phyloP scores from a whole-genome alignment of 2,329 filamentous ascomycete species.

The Leptographium wingfieldii region DNA sequence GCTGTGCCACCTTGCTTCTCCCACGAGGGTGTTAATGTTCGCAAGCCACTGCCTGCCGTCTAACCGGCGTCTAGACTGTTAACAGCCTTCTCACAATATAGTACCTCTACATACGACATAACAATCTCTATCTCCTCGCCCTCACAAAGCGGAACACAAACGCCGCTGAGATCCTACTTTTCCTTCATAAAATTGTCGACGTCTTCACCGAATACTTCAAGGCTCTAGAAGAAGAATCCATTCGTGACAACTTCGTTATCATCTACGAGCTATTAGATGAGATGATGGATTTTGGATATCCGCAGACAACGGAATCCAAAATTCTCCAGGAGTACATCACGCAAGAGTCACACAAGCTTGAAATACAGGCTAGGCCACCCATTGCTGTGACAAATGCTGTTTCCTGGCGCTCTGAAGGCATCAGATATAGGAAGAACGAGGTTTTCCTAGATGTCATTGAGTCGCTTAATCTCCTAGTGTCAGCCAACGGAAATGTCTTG shows the following conservation, averaged over 20 bases:
- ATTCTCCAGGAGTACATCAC: constrained; percentile 99
- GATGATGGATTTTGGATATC: constrained; percentile 99
- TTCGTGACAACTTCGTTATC: constrained; percentile 97
- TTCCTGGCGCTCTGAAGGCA: constrained; percentile 94
- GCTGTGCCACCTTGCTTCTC: constrained; percentile 97
- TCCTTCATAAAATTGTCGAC: constrained; percentile 95
- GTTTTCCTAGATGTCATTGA: constrained; percentile 97
- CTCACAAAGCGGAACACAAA: constrained; percentile 98
- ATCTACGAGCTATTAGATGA: constrained; percentile 98
- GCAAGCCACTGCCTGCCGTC: neutral
- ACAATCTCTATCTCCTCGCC: constrained; percentile 96
- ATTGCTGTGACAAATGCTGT: constrained; percentile 98
- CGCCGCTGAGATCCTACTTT: constrained; percentile 94
- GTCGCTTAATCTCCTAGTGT: constrained; percentile 89
- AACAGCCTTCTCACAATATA: constrained; percentile 22
- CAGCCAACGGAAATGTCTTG: constrained; percentile 85
- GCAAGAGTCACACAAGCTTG: constrained; percentile 96
- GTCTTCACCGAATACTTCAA: constrained; percentile 99
- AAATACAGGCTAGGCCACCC: constrained; percentile 87
- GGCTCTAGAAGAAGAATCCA: constrained; percentile 94
- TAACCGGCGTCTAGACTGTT: neutral
- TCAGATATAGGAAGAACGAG: constrained; percentile 97
- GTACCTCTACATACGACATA: constrained; percentile 99
- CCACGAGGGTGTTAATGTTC: constrained; percentile 92
- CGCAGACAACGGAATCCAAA: constrained; percentile 95